Percentiles rank a stretch among this genome's conserved stretches.
Conservation (phyloP, 495 filamentous ascomycete species). For the Neurospora discreta region DNA sequence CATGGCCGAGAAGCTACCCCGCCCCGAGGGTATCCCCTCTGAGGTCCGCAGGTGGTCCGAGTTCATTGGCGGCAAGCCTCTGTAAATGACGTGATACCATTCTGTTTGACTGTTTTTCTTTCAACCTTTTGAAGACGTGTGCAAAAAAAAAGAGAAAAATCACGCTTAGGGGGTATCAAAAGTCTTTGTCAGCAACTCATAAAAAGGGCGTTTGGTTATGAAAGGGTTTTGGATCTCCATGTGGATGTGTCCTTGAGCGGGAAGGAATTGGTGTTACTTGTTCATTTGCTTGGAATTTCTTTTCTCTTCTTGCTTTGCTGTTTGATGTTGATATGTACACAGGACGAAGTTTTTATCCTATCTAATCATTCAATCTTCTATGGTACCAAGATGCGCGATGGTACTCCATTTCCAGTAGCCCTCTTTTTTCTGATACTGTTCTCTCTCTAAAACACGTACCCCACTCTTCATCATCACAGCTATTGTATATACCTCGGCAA, state of each 20-base stretch:
- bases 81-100: conserved; percentile 43
- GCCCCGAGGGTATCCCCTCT: conserved; percentile 65
- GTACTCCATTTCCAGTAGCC: not conserved
- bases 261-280: not conserved
- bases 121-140: not conserved
- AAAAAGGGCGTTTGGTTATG: not conserved
- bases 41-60: conserved; percentile 93
- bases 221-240: not conserved
- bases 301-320: conserved; percentile 1
- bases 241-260: not conserved
- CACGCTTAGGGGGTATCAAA: not conserved
- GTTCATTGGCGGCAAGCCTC: conserved; percentile 81
- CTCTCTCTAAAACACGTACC: not conserved
- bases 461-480: not conserved
- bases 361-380: not conserved
- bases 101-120: not conserved
- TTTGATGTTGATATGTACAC: not conserved
- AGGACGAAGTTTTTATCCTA: not conserved
- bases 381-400: not conserved
- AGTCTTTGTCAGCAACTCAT: not conserved
- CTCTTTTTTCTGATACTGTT: not conserved
- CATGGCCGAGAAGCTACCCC: conserved; percentile 89
- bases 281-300: not conserved
- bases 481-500: not conserved
- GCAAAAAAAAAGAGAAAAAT: conserved; percentile 4